A percentile compares a stretch with the other conserved stretches of the same genome.
phyloP scores from a whole-genome alignment of 2,329 filamentous ascomycete species.

The Aspergillus japonicus region DNA sequence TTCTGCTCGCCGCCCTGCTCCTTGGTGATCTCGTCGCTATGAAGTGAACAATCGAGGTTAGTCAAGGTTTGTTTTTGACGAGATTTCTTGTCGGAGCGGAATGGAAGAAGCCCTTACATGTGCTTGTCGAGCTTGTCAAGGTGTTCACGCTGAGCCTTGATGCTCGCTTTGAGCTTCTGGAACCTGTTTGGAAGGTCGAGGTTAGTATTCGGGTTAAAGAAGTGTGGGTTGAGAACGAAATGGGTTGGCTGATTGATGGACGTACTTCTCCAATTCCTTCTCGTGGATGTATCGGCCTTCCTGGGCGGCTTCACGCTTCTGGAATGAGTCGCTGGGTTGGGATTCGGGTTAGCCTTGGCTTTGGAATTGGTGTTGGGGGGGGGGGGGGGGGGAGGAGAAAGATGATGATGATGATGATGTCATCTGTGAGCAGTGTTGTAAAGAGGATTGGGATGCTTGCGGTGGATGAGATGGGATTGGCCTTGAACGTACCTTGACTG shows the following conservation, averaged over 20 bases:
- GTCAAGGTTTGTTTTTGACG: too few species aligned
- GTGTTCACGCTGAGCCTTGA: conserved; percentile 76
- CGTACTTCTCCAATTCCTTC: conserved; percentile 82
- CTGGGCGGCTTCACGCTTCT: conserved; percentile 80
- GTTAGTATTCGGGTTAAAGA: not conserved
- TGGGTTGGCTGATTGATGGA: not conserved
- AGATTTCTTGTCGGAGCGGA: not conserved
- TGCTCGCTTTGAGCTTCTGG: conserved; percentile 64
- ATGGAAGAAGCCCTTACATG: conserved; percentile 60
- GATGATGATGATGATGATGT: conserved; percentile 20
- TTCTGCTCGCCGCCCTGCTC: conserved; percentile 65
- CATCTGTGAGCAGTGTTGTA: conserved; percentile 2
- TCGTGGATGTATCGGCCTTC: conserved; percentile 83
- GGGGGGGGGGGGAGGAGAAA: not conserved
- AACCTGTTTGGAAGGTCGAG: conserved; percentile 51
- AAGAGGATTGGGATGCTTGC: not conserved
- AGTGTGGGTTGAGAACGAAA: not conserved
- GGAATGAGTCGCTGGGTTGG: conserved; percentile 76
- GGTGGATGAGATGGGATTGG: not conserved
- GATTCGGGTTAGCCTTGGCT: conserved; percentile 4
- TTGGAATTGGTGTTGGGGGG: not conserved
- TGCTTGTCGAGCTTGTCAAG: conserved; percentile 81
- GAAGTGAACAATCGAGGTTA: not conserved
- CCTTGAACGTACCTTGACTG: conserved; percentile 37
- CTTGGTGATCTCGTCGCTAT: conserved; percentile 74